These are phyloP conservation scores for Ogataea populi-albae DNA, from an alignment of 805 yeast genomes.

Conservation along the genomic window DNA sequence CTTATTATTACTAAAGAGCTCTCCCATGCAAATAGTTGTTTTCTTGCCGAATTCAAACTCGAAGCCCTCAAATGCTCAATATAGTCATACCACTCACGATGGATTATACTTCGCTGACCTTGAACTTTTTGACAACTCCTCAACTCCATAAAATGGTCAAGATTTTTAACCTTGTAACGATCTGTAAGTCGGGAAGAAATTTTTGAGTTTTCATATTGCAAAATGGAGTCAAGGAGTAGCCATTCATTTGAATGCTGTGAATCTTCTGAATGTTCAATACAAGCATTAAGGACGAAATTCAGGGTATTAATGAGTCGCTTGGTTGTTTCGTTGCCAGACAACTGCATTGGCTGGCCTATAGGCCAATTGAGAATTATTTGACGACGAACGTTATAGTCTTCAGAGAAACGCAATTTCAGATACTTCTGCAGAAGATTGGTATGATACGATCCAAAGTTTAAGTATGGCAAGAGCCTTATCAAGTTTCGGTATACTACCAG, in stretches of 20 bases:
- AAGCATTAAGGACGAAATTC: constrained; percentile 27
- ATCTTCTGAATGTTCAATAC: constrained; percentile 8
- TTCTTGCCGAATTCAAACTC: constrained; percentile 1
- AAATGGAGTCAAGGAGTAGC: constrained; percentile 16
- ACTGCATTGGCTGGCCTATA: background rate
- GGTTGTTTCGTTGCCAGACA: constrained; percentile 12
- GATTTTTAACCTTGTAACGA: constrained; percentile 5
- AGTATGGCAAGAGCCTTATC: constrained; percentile 12
- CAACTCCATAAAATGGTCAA: constrained; percentile 5
- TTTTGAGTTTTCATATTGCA: constrained; percentile 25
- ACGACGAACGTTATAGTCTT: constrained; percentile 23
- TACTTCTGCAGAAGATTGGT: constrained; percentile 6
- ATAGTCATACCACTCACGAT: constrained; percentile 14
- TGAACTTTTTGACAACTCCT: background rate
- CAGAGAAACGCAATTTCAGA: constrained; percentile 21
- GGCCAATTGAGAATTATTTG: constrained; percentile 3
- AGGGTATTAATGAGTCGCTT: constrained; percentile 22
- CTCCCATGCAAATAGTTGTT: constrained; percentile 6
- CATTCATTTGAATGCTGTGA: constrained; percentile 10
- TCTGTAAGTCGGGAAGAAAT: constrained; percentile 2
- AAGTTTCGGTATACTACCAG: constrained; percentile 23
- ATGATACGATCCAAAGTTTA: constrained; percentile 10
- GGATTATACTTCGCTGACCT: background rate
- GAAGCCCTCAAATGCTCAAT: constrained; percentile 4
- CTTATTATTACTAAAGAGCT: constrained; percentile 7